These are phyloP conservation scores for Phytophthora citrophthora DNA, from an alignment of 352 stramenopile genomes.

Conservation along the genomic window DNA sequence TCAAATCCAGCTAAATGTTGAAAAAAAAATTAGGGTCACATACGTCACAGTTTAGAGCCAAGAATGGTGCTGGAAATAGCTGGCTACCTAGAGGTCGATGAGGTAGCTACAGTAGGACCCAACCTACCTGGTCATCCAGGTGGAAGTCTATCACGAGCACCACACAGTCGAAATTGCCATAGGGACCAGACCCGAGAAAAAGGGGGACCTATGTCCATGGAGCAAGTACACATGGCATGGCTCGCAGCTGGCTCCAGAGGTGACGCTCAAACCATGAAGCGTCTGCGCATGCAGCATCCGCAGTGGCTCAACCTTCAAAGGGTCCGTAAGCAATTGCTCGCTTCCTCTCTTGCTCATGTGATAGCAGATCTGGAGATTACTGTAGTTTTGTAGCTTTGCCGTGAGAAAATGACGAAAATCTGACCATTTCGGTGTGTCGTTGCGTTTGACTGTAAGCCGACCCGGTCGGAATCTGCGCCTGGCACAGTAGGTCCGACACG, in stretches of 20 bases:
- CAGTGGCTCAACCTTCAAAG: constrained; percentile 27
- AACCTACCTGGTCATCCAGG: neutral
- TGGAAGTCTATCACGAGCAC: neutral
- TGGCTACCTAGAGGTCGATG: neutral
- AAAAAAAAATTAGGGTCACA: too few relatives aligned
- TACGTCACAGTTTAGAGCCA: neutral
- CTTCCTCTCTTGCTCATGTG: too few relatives aligned
- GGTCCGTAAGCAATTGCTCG: neutral
- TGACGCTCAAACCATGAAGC: constrained; percentile 16
- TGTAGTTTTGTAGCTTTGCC: too few relatives aligned
- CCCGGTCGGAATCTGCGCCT: neutral
- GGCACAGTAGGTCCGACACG: neutral
- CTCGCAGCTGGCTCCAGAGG: constrained; percentile 15
- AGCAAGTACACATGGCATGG: constrained; percentile 23
- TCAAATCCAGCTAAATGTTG: too few relatives aligned
- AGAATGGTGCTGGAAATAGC: constrained; percentile 5
- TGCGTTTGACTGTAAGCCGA: constrained; percentile 15
- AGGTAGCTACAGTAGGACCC: neutral
- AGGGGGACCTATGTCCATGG: neutral
- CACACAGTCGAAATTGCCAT: constrained; percentile 13
- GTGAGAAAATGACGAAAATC: constrained; percentile 1
- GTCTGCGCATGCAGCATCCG: constrained; percentile 11
- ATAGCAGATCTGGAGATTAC: neutral
- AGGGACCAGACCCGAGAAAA: neutral
- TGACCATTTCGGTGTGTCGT: constrained; percentile 21